Percentiles rank a stretch among this genome's conserved stretches.
phyloP scores from a whole-genome alignment of 305 asterid species.

The Fraxinus floribunda region DNA sequence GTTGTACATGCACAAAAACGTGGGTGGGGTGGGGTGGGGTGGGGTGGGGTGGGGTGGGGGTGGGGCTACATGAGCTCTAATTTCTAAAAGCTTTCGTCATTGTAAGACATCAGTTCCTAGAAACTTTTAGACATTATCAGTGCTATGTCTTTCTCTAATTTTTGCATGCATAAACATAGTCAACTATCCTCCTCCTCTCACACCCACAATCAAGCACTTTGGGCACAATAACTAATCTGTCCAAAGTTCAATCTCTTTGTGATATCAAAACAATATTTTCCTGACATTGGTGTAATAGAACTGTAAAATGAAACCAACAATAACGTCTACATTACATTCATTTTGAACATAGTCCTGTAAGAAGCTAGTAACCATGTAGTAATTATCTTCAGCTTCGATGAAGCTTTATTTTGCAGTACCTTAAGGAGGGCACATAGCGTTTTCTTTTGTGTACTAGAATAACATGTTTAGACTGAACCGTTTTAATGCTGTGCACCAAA shows the following conservation, averaged over 20 bases:
- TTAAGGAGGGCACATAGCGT: not conserved
- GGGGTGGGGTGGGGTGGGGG: no score
- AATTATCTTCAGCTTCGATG: not conserved
- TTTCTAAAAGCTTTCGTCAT: constrained; percentile 30
- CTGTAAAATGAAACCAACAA: not conserved
- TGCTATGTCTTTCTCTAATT: constrained; percentile 14
- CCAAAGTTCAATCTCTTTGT: not conserved
- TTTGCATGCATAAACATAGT: constrained; percentile 34
- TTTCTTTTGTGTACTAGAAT: not conserved
- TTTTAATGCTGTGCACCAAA: not conserved
- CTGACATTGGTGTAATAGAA: not conserved
- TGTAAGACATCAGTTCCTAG: constrained; percentile 14
- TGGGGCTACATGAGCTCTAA: constrained; percentile 22
- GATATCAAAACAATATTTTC: not conserved
- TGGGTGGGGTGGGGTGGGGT: not conserved
- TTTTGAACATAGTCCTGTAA: not conserved
- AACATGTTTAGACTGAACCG: not conserved
- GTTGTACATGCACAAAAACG: constrained; percentile 30
- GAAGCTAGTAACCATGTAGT: not conserved
- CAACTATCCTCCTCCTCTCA: constrained; percentile 15
- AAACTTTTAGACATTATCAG: constrained; percentile 17
- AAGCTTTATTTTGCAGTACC: not conserved
- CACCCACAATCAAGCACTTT: constrained; percentile 8
- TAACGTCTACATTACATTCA: not conserved
- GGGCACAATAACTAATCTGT: not conserved